Conservation (phyloP, 2,329 filamentous ascomycete genomes). For the Periconia macrospinosa region DNA sequence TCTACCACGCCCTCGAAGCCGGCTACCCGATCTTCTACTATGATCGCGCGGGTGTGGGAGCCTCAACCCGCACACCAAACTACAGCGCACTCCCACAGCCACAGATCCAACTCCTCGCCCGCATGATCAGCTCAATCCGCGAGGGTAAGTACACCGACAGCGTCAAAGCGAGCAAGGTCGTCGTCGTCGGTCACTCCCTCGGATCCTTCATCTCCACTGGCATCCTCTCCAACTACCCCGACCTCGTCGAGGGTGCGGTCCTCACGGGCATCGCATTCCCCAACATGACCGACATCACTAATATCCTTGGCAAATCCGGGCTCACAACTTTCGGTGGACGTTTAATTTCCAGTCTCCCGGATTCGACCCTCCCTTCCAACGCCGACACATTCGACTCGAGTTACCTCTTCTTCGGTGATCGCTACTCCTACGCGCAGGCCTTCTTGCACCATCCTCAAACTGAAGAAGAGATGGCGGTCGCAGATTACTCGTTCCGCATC, state of each 20-base stretch:
- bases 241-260: background rate
- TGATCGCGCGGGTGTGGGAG: slow-evolving; percentile 39
- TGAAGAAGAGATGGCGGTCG: background rate
- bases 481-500: slow-evolving; percentile 1
- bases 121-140: slow-evolving; percentile 16
- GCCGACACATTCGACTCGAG: background rate
- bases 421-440: background rate
- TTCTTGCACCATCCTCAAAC: background rate
- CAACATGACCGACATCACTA: background rate
- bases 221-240: slow-evolving; percentile 15
- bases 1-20: slow-evolving; percentile 30
- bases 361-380: background rate
- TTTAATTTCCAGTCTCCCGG: background rate
- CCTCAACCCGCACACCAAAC: slow-evolving; percentile 20
- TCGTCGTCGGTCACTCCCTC: slow-evolving; percentile 28
- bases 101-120: slow-evolving; percentile 12
- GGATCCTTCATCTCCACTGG: slow-evolving; percentile 25
- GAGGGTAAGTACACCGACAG: slow-evolving; percentile 20
- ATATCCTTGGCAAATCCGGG: background rate
- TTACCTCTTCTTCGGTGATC: background rate
- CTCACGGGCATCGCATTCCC: slow-evolving; percentile 2
- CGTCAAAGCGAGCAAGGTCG: slow-evolving; percentile 21
- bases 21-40: slow-evolving; percentile 43
- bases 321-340: background rate
- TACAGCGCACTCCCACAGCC: slow-evolving; percentile 2